Conservation (phyloP, 768 basidiomycete genomes). For the Boletus eberwhitei region DNA sequence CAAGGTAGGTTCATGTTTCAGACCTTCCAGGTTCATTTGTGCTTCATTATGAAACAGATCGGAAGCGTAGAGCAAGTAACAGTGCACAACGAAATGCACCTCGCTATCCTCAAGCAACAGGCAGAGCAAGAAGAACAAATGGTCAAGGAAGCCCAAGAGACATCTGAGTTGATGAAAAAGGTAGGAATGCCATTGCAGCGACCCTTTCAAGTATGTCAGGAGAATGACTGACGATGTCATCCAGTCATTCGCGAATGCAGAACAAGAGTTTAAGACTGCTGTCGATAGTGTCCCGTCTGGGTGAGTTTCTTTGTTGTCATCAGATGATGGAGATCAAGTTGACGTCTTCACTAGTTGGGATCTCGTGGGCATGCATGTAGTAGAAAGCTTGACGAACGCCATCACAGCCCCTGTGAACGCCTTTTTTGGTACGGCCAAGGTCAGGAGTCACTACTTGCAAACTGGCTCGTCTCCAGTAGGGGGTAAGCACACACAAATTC, state of each 20-base stretch:
- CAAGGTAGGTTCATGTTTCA: slow-evolving; percentile 3
- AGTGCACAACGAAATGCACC: slow-evolving; percentile 13
- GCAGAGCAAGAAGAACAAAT: slow-evolving; percentile 12
- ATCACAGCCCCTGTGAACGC: slow-evolving; percentile 14
- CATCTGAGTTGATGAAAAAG: slow-evolving; percentile 17
- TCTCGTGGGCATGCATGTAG: slow-evolving; percentile 14
- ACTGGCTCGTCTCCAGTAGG: background rate
- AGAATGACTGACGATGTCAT: background rate
- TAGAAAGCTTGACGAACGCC: slow-evolving; percentile 12
- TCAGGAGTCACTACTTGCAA: slow-evolving; percentile 10
- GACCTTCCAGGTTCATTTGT: background rate
- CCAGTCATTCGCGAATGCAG: slow-evolving; percentile 14
- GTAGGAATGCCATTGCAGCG: background rate
- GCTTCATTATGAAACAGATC: slow-evolving; percentile 2
- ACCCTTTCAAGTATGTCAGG: background rate
- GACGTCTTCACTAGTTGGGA: slow-evolving; percentile 6
- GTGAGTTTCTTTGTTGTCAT: background rate
- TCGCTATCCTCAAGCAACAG: slow-evolving; percentile 14
- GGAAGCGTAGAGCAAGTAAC: slow-evolving; percentile 12
- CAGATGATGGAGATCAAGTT: background rate
- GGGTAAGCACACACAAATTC: background rate
- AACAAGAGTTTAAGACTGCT: slow-evolving; percentile 14
- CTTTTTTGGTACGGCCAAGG: slow-evolving; percentile 8
- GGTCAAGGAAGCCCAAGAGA: slow-evolving; percentile 12
- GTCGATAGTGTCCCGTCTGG: slow-evolving; percentile 15